These are phyloP conservation scores for Colletotrichum lupini DNA, from an alignment of 2,329 filamentous ascomycete genomes.

Conservation along the genomic window DNA sequence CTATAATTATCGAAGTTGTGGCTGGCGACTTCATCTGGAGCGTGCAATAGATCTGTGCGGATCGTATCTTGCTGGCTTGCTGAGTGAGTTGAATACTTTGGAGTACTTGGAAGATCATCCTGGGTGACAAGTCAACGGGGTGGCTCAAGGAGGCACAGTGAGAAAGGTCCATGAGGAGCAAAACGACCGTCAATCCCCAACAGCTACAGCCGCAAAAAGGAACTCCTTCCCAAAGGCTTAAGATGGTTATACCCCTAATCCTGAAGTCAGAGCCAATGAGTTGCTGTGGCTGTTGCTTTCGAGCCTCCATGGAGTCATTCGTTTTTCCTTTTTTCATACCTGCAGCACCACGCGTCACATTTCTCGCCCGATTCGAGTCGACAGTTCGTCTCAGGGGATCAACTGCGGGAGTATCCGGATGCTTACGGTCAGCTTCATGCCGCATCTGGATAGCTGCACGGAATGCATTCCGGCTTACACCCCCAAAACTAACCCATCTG, in stretches of 20 bases:
- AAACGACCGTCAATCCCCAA: no score
- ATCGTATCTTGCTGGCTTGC: not conserved
- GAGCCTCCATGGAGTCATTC: no score
- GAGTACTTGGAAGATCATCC: not conserved
- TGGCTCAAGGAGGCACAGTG: not conserved
- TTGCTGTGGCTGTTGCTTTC: no score
- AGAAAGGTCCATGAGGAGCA: no score
- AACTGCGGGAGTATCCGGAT: not conserved
- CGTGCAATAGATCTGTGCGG: not conserved
- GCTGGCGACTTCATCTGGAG: not conserved
- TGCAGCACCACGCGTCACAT: no score
- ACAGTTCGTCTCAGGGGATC: not conserved
- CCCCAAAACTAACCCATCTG: no score
- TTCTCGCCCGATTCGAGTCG: no score
- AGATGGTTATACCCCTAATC: no score
- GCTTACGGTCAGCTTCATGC: not conserved
- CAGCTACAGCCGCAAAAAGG: no score
- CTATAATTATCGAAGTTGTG: not conserved
- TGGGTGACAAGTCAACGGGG: not conserved
- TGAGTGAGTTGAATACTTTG: not conserved
- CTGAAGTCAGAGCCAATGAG: no score
- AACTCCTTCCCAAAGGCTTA: no score
- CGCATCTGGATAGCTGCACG: not conserved
- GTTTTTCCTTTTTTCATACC: no score
- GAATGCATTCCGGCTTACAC: not conserved